Conservation (phyloP, 129 eudicot genomes). For the Rutidosis leptorrhynchoides region DNA sequence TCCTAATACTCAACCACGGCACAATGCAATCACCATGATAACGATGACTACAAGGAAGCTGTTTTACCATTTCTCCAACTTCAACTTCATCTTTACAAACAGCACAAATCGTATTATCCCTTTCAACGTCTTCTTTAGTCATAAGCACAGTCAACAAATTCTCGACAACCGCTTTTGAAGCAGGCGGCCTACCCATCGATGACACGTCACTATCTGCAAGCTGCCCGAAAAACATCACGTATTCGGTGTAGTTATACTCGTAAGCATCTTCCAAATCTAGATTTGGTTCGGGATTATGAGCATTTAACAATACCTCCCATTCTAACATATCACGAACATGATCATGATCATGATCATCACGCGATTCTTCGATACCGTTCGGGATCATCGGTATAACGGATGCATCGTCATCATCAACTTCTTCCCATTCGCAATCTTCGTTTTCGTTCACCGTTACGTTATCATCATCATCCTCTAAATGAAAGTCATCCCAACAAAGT, state of each 20-base stretch:
- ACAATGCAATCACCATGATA: constrained; percentile 71
- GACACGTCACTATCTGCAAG: constrained; percentile 45
- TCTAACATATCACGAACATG: no score
- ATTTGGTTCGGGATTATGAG: constrained; percentile 36
- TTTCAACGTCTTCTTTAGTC: constrained; percentile 40
- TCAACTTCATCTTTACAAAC: constrained; percentile 66
- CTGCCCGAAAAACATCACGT: constrained; percentile 58
- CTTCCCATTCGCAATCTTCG: constrained; percentile 69
- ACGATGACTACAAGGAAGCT: constrained; percentile 59
- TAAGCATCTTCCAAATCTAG: constrained; percentile 32
- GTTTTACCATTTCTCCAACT: constrained; percentile 50
- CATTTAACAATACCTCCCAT: constrained; percentile 56
- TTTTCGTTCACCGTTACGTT: constrained; percentile 3
- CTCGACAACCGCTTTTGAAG: constrained; percentile 48
- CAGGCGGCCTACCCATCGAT: constrained; percentile 53
- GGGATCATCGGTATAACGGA: constrained; percentile 28
- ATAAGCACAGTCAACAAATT: constrained; percentile 40
- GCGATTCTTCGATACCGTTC: constrained; percentile 10
- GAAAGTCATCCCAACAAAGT: constrained; percentile 55
- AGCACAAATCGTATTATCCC: constrained; percentile 46
- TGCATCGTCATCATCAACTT: constrained; percentile 52
- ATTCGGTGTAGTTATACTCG: constrained; percentile 37
- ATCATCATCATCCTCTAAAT: constrained; percentile 36
- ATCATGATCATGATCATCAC: no score
- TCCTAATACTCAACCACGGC: constrained; percentile 69